Conservation (phyloP, 352 stramenopile species). For the Phytophthora fragariae region DNA sequence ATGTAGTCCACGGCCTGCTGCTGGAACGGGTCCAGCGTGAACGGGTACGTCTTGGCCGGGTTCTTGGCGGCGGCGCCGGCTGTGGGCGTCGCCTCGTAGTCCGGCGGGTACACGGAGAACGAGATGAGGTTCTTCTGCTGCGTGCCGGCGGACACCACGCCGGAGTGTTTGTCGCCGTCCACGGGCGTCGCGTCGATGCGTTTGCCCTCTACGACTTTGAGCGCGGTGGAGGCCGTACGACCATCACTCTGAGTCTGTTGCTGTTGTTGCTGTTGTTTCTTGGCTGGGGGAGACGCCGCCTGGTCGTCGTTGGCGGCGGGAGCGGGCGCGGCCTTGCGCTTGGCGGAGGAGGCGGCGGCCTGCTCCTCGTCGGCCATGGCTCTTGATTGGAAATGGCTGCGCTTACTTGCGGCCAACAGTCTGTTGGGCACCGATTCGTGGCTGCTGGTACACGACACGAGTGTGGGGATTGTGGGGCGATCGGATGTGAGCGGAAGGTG, state of each 20-base stretch:
- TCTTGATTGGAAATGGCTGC: slow-evolving; percentile 28
- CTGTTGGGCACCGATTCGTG: not conserved
- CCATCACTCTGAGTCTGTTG: slow-evolving; percentile 16
- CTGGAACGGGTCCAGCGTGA: slow-evolving; percentile 99
- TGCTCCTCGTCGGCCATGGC: slow-evolving; percentile 79
- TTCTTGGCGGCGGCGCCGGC: slow-evolving; percentile 61
- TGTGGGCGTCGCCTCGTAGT: slow-evolving; percentile 59
- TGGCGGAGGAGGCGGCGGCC: slow-evolving; percentile 37
- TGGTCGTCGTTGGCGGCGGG: slow-evolving; percentile 40
- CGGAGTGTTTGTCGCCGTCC: slow-evolving; percentile 43
- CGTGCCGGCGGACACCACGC: slow-evolving; percentile 92
- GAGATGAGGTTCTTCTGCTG: slow-evolving; percentile 96
- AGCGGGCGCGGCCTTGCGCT: slow-evolving; percentile 54
- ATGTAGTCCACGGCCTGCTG: slow-evolving; percentile 96
- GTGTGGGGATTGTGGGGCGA: not conserved
- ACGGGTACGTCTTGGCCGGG: slow-evolving; percentile 98
- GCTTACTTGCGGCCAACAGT: not conserved
- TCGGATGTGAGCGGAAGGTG: not conserved
- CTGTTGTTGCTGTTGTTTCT: slow-evolving; percentile 50
- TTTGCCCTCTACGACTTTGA: slow-evolving; percentile 80
- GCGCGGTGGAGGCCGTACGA: slow-evolving; percentile 40
- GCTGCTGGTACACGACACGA: not conserved
- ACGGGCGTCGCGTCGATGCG: slow-evolving; percentile 74
- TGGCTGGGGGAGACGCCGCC: slow-evolving; percentile 46
- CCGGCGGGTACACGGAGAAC: slow-evolving; percentile 92